Percentiles rank a stretch among this genome's conserved stretches.
Conservation (phyloP, 441 rosid species). For the Viola pubescens region DNA sequence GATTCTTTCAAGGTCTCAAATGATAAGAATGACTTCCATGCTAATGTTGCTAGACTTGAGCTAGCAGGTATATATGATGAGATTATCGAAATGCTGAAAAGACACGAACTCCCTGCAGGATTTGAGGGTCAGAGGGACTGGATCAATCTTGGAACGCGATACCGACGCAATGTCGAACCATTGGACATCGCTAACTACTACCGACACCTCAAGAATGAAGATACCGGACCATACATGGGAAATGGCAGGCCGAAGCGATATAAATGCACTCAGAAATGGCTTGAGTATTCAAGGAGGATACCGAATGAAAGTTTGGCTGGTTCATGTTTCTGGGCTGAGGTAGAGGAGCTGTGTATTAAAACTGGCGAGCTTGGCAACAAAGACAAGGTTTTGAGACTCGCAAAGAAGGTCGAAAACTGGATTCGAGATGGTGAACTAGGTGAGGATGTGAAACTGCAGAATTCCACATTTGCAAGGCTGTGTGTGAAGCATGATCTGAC, state of each 20-base stretch:
- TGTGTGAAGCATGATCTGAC: slow-evolving; percentile 32
- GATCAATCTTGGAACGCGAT: slow-evolving; percentile 43
- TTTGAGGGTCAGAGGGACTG: slow-evolving; percentile 40
- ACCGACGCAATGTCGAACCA: slow-evolving; percentile 58
- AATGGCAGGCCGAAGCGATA: slow-evolving; percentile 73
- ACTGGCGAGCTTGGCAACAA: slow-evolving; percentile 5
- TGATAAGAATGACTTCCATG: slow-evolving; percentile 42
- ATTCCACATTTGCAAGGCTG: slow-evolving; percentile 47
- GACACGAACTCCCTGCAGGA: slow-evolving; percentile 51
- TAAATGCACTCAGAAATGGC: slow-evolving; percentile 53
- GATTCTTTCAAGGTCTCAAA: slow-evolving; percentile 51
- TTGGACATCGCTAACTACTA: slow-evolving; percentile 76
- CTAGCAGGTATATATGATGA: slow-evolving; percentile 65
- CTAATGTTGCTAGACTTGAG: slow-evolving; percentile 63
- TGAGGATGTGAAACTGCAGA: slow-evolving; percentile 36
- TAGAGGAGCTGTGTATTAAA: slow-evolving; percentile 50
- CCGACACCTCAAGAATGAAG: slow-evolving; percentile 58
- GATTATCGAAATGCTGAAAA: slow-evolving; percentile 53
- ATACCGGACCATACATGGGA: slow-evolving; percentile 58
- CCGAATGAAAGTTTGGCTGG: slow-evolving; percentile 16
- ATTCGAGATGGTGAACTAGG: slow-evolving; percentile 15
- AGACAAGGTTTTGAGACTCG: slow-evolving; percentile 20
- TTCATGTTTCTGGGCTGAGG: slow-evolving; percentile 63
- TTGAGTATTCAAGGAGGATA: slow-evolving; percentile 34
- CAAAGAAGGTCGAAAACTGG: slow-evolving; percentile 32